Evolutionary conservation across 2,329 filamentous ascomycete species (phyloP).

Genomic region (Apiospora rasikravindrae): DNA sequence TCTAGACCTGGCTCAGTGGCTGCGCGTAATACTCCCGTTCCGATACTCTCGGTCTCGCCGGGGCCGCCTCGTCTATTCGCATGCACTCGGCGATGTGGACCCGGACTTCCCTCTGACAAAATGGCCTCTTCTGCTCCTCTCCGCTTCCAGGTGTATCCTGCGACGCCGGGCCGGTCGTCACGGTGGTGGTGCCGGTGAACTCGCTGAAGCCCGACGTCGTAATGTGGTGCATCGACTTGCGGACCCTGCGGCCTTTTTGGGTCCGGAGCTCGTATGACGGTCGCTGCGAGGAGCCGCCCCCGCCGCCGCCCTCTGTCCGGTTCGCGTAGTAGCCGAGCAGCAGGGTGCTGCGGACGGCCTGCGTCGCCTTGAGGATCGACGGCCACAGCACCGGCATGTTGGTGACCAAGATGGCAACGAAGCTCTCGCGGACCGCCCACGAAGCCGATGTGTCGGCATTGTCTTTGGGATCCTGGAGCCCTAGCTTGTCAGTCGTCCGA

Average conservation of each 20-base stretch:
- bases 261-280: neutral
- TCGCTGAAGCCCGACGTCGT: neutral
- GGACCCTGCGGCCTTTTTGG: neutral
- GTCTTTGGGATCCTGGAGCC: constrained; percentile 44
- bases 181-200: neutral
- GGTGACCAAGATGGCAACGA: constrained; percentile 49
- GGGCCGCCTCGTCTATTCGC: neutral
- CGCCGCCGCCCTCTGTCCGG: neutral
- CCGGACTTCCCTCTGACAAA: neutral
- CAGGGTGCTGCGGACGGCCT: neutral
- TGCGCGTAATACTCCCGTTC: neutral
- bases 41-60: neutral
- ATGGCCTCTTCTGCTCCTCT: neutral
- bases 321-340: neutral
- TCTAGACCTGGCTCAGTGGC: neutral
- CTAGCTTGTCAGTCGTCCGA: neutral
- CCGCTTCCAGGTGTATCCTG: neutral
- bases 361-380: neutral
- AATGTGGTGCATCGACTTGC: neutral
- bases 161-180: neutral
- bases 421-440: constrained; percentile 51
- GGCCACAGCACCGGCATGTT: constrained; percentile 47
- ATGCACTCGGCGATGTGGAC: neutral
- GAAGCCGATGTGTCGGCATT: constrained; percentile 47
- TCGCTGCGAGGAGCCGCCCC: neutral